Conservation (phyloP, 176 grass and related monocot species). For the barley (Hordeum vulgare) region DNA sequence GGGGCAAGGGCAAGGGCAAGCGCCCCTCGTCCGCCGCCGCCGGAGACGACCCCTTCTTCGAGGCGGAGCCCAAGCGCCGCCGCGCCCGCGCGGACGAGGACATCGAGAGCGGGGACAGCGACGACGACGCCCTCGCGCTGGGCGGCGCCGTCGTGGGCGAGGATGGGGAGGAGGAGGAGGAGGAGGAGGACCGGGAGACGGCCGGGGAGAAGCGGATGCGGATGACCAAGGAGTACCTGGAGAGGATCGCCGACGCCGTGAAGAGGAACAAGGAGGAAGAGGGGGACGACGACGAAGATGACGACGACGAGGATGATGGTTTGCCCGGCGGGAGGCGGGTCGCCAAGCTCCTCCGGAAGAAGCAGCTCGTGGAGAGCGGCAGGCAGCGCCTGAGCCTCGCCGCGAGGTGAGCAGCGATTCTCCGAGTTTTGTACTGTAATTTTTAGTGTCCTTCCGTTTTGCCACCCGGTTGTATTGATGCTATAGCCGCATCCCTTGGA, state of each 20-base stretch:
- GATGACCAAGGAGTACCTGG: conserved; percentile 46
- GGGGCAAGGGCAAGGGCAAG: background rate
- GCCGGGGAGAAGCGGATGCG: conserved; percentile 56
- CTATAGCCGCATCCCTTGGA: background rate
- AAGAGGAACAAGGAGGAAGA: conserved; percentile 41
- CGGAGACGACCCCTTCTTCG: conserved; percentile 52
- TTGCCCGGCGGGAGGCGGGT: conserved; percentile 18
- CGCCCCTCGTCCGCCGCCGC: background rate
- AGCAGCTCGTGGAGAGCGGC: conserved; percentile 57
- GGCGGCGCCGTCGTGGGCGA: background rate
- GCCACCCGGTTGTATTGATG: background rate
- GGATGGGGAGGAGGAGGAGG: conserved; percentile 8
- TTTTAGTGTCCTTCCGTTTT: background rate
- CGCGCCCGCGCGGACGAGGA: conserved; percentile 33
- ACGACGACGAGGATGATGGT: background rate
- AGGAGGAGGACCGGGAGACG: conserved; percentile 32
- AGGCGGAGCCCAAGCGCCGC: conserved; percentile 37
- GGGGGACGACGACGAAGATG: conserved; percentile 30
- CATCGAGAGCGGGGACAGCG: conserved; percentile 53
- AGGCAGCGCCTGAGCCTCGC: conserved; percentile 39
- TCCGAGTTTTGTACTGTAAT: background rate
- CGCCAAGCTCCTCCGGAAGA: conserved; percentile 45
- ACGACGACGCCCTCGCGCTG: conserved; percentile 17
- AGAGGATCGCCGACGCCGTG: conserved; percentile 32
- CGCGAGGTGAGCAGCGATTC: conserved; percentile 31